Conservation (phyloP, 1,139 yeast genomes). For the Petasospora fabianii region DNA sequence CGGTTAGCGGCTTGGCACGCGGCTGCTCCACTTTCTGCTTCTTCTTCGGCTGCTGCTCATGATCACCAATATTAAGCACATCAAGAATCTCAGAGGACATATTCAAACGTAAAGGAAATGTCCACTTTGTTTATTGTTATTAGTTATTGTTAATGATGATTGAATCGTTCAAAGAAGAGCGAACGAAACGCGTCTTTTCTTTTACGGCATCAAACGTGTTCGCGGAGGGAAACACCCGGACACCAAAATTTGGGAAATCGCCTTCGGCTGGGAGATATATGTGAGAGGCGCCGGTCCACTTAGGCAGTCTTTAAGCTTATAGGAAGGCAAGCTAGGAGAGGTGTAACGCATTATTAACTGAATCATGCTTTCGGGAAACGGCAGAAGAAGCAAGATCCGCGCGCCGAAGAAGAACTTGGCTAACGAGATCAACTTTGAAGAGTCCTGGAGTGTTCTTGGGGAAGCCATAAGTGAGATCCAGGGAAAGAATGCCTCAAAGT, state of each 20-base stretch:
- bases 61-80: conserved; percentile 59
- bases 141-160: neutral
- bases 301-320: no score
- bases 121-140: no score
- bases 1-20: conserved; percentile 31
- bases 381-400: conserved; percentile 46
- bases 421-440: conserved; percentile 53
- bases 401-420: conserved; percentile 48
- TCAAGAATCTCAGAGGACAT: conserved; percentile 69
- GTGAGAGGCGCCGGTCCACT: no score
- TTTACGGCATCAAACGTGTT: no score
- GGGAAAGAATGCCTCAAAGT: conserved; percentile 64
- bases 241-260: conserved; percentile 1
- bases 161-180: no score
- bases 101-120: no score
- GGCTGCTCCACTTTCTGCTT: conserved; percentile 26
- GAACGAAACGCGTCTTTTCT: no score
- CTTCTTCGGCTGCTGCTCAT: conserved; percentile 30
- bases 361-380: conserved; percentile 17
- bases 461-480: conserved; percentile 77
- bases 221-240: conserved; percentile 8
- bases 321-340: no score
- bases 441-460: conserved; percentile 68
- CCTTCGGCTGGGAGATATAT: no score
- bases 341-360: no score